phyloP scores from a whole-genome alignment of 139 green algal species.

The Raphidocelis subcapitata region DNA sequence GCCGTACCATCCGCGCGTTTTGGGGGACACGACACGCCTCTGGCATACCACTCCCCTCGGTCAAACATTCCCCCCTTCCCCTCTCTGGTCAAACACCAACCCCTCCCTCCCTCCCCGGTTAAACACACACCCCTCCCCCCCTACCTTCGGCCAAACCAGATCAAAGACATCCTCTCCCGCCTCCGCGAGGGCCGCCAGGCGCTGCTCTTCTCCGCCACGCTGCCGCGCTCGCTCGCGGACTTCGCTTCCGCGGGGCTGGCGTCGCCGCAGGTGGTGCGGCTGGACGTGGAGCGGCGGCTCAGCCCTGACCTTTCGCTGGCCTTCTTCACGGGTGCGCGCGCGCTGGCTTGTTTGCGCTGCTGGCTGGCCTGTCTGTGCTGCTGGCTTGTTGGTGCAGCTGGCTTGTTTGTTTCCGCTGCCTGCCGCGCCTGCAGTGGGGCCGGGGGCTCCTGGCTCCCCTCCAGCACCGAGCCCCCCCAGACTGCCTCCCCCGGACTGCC shows the following conservation, averaged over 20 bases:
- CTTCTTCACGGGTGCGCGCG: slow-evolving; percentile 76
- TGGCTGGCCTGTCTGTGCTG: too few species aligned
- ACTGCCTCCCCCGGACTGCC: not conserved
- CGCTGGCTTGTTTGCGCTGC: too few species aligned
- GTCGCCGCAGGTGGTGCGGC: slow-evolving; percentile 86
- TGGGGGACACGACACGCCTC: too few species aligned
- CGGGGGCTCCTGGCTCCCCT: not conserved
- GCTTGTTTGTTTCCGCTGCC: too few species aligned
- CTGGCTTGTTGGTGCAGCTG: too few species aligned
- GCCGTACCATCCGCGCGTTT: too few species aligned
- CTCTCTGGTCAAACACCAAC: too few species aligned
- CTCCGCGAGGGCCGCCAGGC: slow-evolving; percentile 81
- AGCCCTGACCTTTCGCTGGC: slow-evolving; percentile 77
- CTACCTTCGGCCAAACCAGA: slow-evolving; percentile 16
- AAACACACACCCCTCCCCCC: not conserved
- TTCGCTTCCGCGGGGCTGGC: slow-evolving; percentile 88
- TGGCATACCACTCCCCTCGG: too few species aligned
- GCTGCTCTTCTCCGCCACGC: slow-evolving; percentile 94
- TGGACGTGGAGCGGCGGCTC: slow-evolving; percentile 92
- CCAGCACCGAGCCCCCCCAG: not conserved
- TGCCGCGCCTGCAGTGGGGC: not conserved
- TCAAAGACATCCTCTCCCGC: slow-evolving; percentile 70
- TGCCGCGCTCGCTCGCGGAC: slow-evolving; percentile 89
- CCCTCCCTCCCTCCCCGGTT: too few species aligned
- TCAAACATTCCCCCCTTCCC: too few species aligned